Conservation (phyloP, 2,329 filamentous ascomycete species). For the Xylariaceae sp. region DNA sequence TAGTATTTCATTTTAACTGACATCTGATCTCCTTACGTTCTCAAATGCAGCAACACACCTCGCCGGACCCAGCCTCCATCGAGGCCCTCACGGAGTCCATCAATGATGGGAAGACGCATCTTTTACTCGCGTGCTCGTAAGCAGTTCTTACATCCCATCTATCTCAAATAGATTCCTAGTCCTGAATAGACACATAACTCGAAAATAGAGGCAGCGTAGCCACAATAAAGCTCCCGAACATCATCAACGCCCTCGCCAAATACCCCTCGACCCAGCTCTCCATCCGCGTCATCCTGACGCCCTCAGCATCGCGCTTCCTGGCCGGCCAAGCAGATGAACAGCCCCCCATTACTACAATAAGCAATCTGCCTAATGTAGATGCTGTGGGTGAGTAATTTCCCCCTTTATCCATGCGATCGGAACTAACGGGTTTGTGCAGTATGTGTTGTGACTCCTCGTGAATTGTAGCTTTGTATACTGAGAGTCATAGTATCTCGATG, state of each 20-base stretch:
- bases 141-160: too few relatives aligned
- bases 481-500: conserved; percentile 56
- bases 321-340: conserved; percentile 71
- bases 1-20: conserved; percentile 23
- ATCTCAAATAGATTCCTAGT: too few relatives aligned
- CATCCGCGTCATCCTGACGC: conserved; percentile 79
- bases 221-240: conserved; percentile 74
- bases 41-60: conserved; percentile 17
- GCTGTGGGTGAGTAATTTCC: conserved; percentile 45
- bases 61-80: conserved; percentile 17
- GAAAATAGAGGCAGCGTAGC: conserved; percentile 69
- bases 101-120: conserved; percentile 51
- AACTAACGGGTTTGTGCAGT: conserved; percentile 11
- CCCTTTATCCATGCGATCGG: too few relatives aligned
- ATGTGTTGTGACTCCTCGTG: background rate
- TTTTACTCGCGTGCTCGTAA: conserved; percentile 58
- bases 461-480: background rate
- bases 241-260: conserved; percentile 52
- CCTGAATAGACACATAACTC: too few relatives aligned
- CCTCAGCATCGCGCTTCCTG: conserved; percentile 69
- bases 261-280: conserved; percentile 49
- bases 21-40: conserved; percentile 25
- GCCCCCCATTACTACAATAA: conserved; percentile 58
- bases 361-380: conserved; percentile 64
- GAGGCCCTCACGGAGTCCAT: conserved; percentile 30